Evolutionary conservation across 2,329 filamentous ascomycete genomes (phyloP), one percentile per base, ranked within the genome.

Genomic region (Venturia effusa): DNA sequence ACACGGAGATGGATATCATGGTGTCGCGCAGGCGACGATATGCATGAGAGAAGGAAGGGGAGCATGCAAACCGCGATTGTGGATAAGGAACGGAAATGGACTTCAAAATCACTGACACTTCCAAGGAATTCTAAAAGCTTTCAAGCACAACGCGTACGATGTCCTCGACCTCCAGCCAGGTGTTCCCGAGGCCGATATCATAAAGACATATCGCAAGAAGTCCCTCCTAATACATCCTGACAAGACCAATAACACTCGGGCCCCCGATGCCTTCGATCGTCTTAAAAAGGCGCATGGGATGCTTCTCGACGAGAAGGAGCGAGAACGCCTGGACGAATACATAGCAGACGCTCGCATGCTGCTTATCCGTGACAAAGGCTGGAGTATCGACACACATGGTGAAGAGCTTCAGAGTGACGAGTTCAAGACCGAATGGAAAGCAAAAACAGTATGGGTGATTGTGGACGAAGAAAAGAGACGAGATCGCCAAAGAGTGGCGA

Each of bases 181-280:
- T 73, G 91, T 97, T 24, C 86, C 94, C 64, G 93, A 97, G 70
- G 92, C 90, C 66, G 94, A 97, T 78, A 97, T 99, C 81, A 97
- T 97, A 78, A 81, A 88, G 69, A 84, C 85, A 69, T 99, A 97
- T 79, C 92, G 94, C 80, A 92, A 91, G 71, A 97, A 97, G 77
- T 99, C 94, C n/a, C 87, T 99, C 64, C 86, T 99, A 60, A 97
- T 99, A 79, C 94, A 99, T 80, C 94, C 94, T 7, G 94, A 99
- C 80, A 99, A 99, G 77, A 97, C 94, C 64, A 87, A 87, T 72
- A 97, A 99, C 73, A 88, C 91, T 0, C 84, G 82, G 60, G 94
- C 94, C 0, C 93, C 94, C 3, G 94, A 97, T 71, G 94, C 94
- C 68, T 99, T 99, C 73, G 94, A 99, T 77, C 87, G 93, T 11